Evolutionary conservation across 345 rosid species (phyloP).

Genomic region (Eucalyptus lansdowneana): DNA sequence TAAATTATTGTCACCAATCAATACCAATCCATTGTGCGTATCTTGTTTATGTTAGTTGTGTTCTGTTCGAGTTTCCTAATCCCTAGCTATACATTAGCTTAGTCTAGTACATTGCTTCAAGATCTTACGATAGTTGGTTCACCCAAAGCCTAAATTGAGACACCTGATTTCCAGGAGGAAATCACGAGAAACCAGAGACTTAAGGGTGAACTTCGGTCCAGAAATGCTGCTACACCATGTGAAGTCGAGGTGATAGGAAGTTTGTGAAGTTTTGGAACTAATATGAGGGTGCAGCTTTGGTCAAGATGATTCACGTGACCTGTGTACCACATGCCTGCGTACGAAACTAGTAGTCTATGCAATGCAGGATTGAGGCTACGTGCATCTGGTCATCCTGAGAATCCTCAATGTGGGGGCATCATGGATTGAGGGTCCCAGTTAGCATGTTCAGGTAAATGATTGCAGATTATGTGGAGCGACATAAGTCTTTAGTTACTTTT

Average conservation of each 20-base stretch:
- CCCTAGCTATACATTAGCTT: not conserved
- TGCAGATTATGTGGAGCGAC: not conserved
- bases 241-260: not conserved
- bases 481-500: not conserved
- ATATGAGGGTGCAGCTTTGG: not conserved
- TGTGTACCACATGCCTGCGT: not conserved
- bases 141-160: not conserved
- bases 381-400: not conserved
- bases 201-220: not conserved
- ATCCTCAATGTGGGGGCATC: not conserved
- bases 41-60: not conserved
- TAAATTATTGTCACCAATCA: not conserved
- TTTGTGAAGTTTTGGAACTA: not conserved
- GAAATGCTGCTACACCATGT: not conserved
- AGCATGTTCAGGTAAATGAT: not conserved
- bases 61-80: not conserved
- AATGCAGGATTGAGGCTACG: not conserved
- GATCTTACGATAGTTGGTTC: not conserved
- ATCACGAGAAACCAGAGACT: conserved; percentile 35
- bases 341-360: not conserved
- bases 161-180: conserved; percentile 30
- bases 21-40: not conserved
- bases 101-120: not conserved
- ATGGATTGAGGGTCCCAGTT: not conserved
- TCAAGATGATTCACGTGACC: not conserved